Percentiles rank a stretch among this genome's conserved stretches.
Conservation (phyloP, 345 rosid genomes). For the Melaleuca alternifolia region DNA sequence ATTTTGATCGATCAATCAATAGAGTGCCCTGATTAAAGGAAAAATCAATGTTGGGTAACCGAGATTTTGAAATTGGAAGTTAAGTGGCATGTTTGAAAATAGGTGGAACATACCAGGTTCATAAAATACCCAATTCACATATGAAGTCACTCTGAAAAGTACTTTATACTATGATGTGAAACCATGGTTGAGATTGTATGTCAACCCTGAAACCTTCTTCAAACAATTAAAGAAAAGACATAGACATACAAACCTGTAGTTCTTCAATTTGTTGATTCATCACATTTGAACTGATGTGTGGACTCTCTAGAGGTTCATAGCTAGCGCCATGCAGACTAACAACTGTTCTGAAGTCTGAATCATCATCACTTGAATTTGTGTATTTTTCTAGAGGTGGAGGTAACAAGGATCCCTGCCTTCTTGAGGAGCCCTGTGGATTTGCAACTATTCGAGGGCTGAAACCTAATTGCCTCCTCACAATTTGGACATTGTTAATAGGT, state of each 20-base stretch:
- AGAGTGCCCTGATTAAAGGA: background rate
- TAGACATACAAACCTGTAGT: conserved; percentile 45
- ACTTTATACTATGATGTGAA: background rate
- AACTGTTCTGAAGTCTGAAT: conserved; percentile 12
- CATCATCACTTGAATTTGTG: conserved; percentile 29
- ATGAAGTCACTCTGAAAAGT: background rate
- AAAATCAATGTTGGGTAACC: background rate
- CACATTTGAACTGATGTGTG: conserved; percentile 28
- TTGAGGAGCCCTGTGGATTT: conserved; percentile 30
- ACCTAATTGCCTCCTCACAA: conserved; percentile 29
- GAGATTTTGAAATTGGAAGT: background rate
- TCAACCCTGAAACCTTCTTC: background rate
- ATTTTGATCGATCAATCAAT: background rate
- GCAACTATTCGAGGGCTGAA: conserved; percentile 1
- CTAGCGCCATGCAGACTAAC: conserved; percentile 27
- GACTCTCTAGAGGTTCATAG: conserved; percentile 9
- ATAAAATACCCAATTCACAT: background rate
- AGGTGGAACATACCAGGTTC: background rate
- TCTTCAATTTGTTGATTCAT: conserved; percentile 51
- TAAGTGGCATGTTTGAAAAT: background rate
- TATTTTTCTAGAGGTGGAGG: conserved; percentile 66
- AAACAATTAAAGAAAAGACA: background rate
- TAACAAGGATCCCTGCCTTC: conserved; percentile 29
- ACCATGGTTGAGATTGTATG: background rate
- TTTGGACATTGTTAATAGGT: conserved; percentile 58